Conservation (phyloP, 331 rosid species). For the Ulmus americana region DNA sequence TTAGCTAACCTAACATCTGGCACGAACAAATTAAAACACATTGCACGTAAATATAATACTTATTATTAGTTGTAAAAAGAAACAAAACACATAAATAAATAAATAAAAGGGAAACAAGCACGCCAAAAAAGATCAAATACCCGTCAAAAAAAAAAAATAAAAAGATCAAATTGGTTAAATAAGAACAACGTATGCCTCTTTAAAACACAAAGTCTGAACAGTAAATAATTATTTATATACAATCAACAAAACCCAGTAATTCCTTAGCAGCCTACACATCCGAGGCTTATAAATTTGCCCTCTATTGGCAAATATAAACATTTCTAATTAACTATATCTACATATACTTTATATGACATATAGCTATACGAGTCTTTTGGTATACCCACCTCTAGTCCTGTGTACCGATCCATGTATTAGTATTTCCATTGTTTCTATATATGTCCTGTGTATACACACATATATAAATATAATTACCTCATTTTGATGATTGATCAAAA, state of each 20-base stretch:
- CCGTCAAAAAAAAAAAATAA: neutral
- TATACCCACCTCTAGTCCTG: neutral
- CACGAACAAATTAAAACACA: no score
- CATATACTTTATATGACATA: neutral
- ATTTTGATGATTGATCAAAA: slow-evolving; percentile 23
- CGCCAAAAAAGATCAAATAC: neutral
- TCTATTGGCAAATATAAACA: neutral
- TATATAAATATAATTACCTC: neutral
- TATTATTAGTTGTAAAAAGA: no score
- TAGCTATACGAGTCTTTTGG: neutral
- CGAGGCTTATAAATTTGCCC: neutral
- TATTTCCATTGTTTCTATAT: neutral
- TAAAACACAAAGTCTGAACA: neutral
- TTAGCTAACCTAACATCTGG: no score
- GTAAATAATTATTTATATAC: neutral
- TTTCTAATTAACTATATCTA: neutral
- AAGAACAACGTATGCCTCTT: neutral
- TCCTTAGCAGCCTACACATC: neutral
- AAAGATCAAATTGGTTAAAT: neutral
- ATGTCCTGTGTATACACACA: neutral
- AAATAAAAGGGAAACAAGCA: neutral
- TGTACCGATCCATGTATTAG: neutral
- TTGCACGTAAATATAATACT: no score
- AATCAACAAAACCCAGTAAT: neutral
- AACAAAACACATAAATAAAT: neutral